Evolutionary conservation across 2,329 filamentous ascomycete species (phyloP).

Genomic region (Cladosporium sp.): DNA sequence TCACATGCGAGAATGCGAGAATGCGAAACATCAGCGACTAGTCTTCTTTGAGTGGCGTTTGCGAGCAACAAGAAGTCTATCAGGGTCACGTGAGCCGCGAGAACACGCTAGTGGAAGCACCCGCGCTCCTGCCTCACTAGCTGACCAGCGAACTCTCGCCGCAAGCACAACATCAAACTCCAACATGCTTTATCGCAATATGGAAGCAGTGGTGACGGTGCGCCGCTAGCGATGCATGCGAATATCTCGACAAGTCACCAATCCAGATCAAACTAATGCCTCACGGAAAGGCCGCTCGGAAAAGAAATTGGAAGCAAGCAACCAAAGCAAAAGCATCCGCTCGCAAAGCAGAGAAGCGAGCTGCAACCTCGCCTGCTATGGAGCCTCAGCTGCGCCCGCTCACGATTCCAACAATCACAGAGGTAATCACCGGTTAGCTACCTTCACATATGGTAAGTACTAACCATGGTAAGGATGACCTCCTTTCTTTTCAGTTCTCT

Average conservation of each 20-base stretch:
- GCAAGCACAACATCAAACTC: background rate
- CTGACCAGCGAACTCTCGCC: background rate
- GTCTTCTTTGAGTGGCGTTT: background rate
- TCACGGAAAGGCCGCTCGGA: slow-evolving; percentile 18
- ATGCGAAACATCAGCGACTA: background rate
- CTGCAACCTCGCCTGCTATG: slow-evolving; percentile 7
- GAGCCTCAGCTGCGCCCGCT: background rate
- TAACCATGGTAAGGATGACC: slow-evolving; percentile 44
- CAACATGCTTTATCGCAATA: background rate
- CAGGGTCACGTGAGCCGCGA: background rate
- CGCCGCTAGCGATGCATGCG: background rate
- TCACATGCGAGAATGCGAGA: background rate
- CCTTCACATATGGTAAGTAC: slow-evolving; percentile 34
- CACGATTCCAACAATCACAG: slow-evolving; percentile 31
- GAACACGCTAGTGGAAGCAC: background rate
- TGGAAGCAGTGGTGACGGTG: background rate
- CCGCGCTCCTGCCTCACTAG: background rate
- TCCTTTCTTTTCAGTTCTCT: slow-evolving; percentile 45
- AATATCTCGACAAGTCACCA: background rate
- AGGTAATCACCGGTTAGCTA: slow-evolving; percentile 31
- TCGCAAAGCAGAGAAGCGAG: slow-evolving; percentile 25
- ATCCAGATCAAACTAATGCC: slow-evolving; percentile 4
- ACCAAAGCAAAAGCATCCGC: slow-evolving; percentile 21
- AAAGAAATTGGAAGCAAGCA: slow-evolving; percentile 21
- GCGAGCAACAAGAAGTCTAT: background rate